Base-by-base conservation (phyloP, 208 protist genomes). In the Crithidia mellificae region DNA sequence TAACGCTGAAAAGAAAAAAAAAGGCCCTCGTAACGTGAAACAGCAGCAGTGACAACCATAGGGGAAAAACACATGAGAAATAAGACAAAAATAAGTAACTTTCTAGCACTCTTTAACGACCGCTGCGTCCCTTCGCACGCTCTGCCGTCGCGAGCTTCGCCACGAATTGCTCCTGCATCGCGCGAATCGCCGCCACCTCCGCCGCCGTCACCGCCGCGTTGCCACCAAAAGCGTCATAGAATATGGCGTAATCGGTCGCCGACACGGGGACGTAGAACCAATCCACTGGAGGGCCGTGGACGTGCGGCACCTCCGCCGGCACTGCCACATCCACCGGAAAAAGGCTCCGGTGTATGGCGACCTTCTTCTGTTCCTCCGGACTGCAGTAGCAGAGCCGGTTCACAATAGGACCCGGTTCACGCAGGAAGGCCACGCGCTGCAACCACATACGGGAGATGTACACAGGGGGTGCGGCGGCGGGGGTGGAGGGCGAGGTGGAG, bases 381-480 rank as follows among this genome's bases (percentile, higher is more conserved):
- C 44, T 69, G 69, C 81, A 87, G 81, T 96, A 96, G 68, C 81
- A 94, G 22, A 90, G 72, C 0, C 67, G 59, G 54, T 96, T 96
- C 29, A 91, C 36, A 34, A 96, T 91, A 2, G 91, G 88, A 0
- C 91, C 91, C 3, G 91, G 91, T 41, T 96, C 91, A 25, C 71
- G 56, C 46, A 94, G 69, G 63, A 91, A 88, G 41, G 88, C 88
- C 38, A 86, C 77, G 17, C 87, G 85, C 54, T 93, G 87, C 24
- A 96, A 75, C 88, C 91, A 96, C 32, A 74, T 63, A n/a, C 87
- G 84, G 19, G 86, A 88, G 32, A 96, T 85, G 68, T 89, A 93
- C 19, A 95, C 90, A 20, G 7, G 8, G 15, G 38, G 17, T 6
- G 25, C 6, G n/a, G 38, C 24, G 4, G 54, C 41, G 30, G 55